Evolutionary conservation across 2,329 filamentous ascomycete genomes (phyloP), one percentile per base, ranked within the genome.

Genomic region (Penicillium polonicum): DNA sequence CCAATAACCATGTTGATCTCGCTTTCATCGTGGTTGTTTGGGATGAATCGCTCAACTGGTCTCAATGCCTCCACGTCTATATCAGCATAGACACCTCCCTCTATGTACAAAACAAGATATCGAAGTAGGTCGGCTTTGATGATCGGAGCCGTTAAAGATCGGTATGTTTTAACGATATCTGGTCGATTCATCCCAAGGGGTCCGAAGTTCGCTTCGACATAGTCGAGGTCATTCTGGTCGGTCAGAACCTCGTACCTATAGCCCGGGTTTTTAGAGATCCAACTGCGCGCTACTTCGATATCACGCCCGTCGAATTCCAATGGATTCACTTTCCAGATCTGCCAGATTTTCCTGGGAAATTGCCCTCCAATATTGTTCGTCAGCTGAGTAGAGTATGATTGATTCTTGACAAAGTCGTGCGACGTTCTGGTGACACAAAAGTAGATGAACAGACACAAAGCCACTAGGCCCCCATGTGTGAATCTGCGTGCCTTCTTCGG

Each of bases 271-370:
- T 85, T 88, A 23, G 76, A 72, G 0, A 83, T 79, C 88, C 88
- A 91, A 2, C 86, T 86, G 63, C 81, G 81, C 10, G 88, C 87
- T 0, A 79, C 79, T 25, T 79, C 74, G 33, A 83, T 76, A 65
- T 90, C 86, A 52, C 84, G 80, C 65, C 85, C 80, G 61, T 88
- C 87, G 67, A 90, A 89, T 2, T 79, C 78, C 35, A 89, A 76
- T 2, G 88, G 85, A 60, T 87, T 82, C 29, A 87, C 82, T 71
- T 90, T 91, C 88, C 88, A 91, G 0, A 85, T 88, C 72, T 91
- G 88, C 88, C 88, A 91, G 63, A 91, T 88, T 73, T 90, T 91
- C 55, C 80, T 80, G 6, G 82, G 88, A 65, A 86, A 90, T 65
- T 36, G 53, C 29, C 38, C 57, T 41, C 48, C 54, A 51, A 41